Evolutionary conservation across 148 eudicot genomes (phyloP), one percentile per base, ranked within the genome.

Genomic region (Gaultheria prostrata): DNA sequence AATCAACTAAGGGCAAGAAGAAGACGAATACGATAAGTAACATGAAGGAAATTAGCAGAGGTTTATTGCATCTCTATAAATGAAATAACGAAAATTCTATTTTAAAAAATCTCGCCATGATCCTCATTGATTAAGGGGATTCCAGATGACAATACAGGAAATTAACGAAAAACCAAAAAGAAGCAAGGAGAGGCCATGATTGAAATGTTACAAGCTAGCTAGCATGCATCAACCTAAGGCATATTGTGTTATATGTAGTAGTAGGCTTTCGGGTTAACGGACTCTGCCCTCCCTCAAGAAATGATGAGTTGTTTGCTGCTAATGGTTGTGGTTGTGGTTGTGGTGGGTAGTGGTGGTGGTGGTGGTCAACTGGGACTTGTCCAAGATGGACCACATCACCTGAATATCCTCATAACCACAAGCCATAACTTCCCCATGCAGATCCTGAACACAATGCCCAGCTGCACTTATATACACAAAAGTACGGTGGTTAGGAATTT

Each of bases 331-430:
- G 20, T 59, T 26, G 26, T n/a, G n/a, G n/a, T n/a, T n/a, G n/a
- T n/a, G n/a, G n/a, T n/a, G n/a, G n/a, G n/a, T n/a, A n/a, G n/a
- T n/a, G n/a, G 67, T 6, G 9, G 65, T 59, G 65, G 65, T 57
- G 35, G 35, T 79, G 76, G 72, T 70, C 84, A 87, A n/a, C 49
- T 87, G 90, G 83, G 98, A 91, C 90, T 95, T 93, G 85, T 93
- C 98, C 80, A 95, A 80, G 86, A 95, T 92, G 24, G 97, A 93
- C 98, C 98, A 95, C 98, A 93, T 95, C 39, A 93, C 97, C 49
- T 93, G 97, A 57, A 95, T 95, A 88, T 95, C 98, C 77, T 93
- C 97, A 67, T 93, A 95, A 77, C 83, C 87, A 85, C 98, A 95
- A 8, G 98, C 97, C 97, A 95, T 95, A 83, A 92, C 98, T 75